Evolutionary conservation across 208 protist species (phyloP).

Genomic region (Entamoeba nuttalli): DNA sequence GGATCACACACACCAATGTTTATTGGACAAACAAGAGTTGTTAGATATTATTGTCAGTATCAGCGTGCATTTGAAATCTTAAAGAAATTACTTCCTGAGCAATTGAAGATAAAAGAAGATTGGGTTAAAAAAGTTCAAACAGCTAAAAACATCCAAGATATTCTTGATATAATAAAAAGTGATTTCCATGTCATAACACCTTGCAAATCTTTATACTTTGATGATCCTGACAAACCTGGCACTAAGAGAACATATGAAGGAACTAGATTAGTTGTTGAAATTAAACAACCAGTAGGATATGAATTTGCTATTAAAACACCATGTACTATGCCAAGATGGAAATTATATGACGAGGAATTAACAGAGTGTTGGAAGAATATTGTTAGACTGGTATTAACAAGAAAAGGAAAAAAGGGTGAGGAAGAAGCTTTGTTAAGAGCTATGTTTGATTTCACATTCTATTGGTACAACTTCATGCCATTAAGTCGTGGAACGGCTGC

Average conservation of each 20-base stretch:
- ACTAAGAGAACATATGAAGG: slow-evolving; percentile 35
- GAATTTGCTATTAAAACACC: slow-evolving; percentile 48
- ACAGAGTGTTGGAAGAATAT: not conserved
- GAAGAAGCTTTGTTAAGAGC: slow-evolving; percentile 16
- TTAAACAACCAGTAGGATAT: slow-evolving; percentile 35
- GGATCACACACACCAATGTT: slow-evolving; percentile 45
- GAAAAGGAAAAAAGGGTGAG: not conserved
- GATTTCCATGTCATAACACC: slow-evolving; percentile 48
- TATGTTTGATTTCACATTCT: slow-evolving; percentile 36
- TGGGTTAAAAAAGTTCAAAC: not conserved
- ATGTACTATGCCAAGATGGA: slow-evolving; percentile 38
- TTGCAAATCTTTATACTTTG: slow-evolving; percentile 21
- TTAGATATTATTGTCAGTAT: slow-evolving; percentile 43
- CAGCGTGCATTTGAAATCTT: slow-evolving; percentile 27
- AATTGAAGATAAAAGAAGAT: not conserved
- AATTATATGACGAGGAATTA: slow-evolving; percentile 10
- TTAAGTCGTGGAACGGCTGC: slow-evolving; percentile 42
- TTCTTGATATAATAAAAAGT: slow-evolving; percentile 35
- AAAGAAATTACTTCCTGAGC: not conserved
- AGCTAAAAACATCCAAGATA: slow-evolving; percentile 24
- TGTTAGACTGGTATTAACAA: not conserved
- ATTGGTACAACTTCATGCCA: slow-evolving; percentile 54
- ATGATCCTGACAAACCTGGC: not conserved
- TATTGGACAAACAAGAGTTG: slow-evolving; percentile 41
- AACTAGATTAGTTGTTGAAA: slow-evolving; percentile 40